A percentile compares a stretch with the other conserved stretches of the same genome.
These are phyloP conservation scores for Syzygium jambos DNA, from an alignment of 345 rosid genomes.

Conservation along the genomic window DNA sequence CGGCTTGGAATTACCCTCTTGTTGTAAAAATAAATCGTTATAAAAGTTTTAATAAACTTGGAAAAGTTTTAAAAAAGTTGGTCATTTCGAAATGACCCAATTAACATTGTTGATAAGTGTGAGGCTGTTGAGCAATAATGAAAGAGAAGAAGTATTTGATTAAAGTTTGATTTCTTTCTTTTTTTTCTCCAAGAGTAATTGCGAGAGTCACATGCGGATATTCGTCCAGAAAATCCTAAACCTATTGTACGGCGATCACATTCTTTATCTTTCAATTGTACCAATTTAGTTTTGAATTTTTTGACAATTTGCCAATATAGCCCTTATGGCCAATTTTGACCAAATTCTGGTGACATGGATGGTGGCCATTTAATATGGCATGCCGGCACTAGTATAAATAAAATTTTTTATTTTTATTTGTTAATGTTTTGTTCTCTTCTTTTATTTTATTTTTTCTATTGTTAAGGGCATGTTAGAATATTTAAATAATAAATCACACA, in stretches of 20 bases:
- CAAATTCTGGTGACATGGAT: rapidly evolving
- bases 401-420: too few species aligned
- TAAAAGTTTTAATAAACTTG: neutral
- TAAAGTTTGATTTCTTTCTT: neutral
- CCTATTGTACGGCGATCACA: neutral
- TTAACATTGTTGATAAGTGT: neutral
- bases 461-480: neutral
- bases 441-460: too few species aligned
- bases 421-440: too few species aligned
- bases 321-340: rapidly evolving
- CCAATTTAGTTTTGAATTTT: neutral
- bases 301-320: neutral
- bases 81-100: neutral
- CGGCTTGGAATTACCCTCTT: neutral
- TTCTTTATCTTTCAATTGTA: neutral
- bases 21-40: neutral
- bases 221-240: neutral
- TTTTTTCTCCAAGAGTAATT: neutral
- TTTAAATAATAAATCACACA: too few species aligned
- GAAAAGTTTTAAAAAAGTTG: neutral
- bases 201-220: neutral
- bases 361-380: rapidly evolving
- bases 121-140: neutral
- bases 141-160: neutral
- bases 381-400: too few species aligned